phyloP scores from a whole-genome alignment of 2,329 filamentous ascomycete species.

The Penicillium concentricum region DNA sequence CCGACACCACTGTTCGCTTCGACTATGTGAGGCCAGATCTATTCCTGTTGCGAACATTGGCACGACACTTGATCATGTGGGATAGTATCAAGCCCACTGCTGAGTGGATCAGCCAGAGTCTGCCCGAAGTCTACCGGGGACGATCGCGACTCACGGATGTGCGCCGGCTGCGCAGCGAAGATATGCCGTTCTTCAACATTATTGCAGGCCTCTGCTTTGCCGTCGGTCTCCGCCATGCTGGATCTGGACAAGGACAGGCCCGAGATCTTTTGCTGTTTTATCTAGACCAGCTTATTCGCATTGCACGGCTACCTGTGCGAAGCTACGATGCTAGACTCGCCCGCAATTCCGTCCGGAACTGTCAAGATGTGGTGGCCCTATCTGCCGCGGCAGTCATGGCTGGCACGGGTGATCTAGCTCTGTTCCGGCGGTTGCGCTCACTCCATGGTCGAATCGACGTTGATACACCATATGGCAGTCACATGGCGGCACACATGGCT shows the following conservation, averaged over 20 bases:
- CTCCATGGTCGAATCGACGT: slow-evolving; percentile 83
- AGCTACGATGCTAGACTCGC: slow-evolving; percentile 83
- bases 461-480: slow-evolving; percentile 87
- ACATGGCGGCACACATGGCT: slow-evolving; percentile 88
- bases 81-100: slow-evolving; percentile 71
- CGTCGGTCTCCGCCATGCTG: slow-evolving; percentile 70
- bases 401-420: slow-evolving; percentile 82
- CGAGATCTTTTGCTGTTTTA: slow-evolving; percentile 81
- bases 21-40: slow-evolving; percentile 95
- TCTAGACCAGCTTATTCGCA: slow-evolving; percentile 80
- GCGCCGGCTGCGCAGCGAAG: slow-evolving; percentile 68
- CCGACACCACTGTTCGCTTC: slow-evolving; percentile 85
- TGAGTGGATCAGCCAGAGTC: slow-evolving; percentile 71
- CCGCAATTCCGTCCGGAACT: slow-evolving; percentile 80
- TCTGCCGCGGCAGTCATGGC: slow-evolving; percentile 90
- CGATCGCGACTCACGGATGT: slow-evolving; percentile 61
- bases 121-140: slow-evolving; percentile 68
- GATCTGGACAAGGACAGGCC: slow-evolving; percentile 67
- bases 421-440: slow-evolving; percentile 80
- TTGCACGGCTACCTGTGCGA: slow-evolving; percentile 62
- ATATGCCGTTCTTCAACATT: slow-evolving; percentile 92
- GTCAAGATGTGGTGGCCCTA: slow-evolving; percentile 82
- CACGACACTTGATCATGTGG: slow-evolving; percentile 93
- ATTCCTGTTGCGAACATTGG: slow-evolving; percentile 82
- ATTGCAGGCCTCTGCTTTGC: slow-evolving; percentile 82